Percentiles rank a stretch among this genome's conserved stretches.
Conservation (phyloP, 305 asterid genomes). For the Solanum chacoense region DNA sequence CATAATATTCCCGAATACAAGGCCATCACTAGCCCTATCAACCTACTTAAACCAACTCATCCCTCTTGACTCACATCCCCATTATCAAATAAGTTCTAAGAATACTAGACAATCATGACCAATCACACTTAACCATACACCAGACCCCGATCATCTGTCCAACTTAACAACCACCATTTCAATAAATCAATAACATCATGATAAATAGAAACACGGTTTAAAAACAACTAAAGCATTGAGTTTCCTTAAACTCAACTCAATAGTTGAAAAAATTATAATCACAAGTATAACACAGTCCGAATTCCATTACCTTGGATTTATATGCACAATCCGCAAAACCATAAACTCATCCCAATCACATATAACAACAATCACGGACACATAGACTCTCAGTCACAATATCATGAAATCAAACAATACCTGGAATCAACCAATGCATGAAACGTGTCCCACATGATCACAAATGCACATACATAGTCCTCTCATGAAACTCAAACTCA, state of each 20-base stretch:
- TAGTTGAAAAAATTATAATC: background rate
- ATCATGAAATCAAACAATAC: background rate
- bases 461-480: background rate
- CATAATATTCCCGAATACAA: background rate
- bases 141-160: background rate
- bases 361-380: background rate
- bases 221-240: background rate
- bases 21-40: background rate
- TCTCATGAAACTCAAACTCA: background rate
- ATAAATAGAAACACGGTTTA: background rate
- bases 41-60: background rate
- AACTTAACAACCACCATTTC: background rate
- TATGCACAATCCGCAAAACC: background rate
- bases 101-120: background rate
- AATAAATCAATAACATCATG: background rate
- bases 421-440: background rate
- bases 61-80: background rate
- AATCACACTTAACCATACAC: background rate
- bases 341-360: background rate
- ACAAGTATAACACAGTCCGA: background rate
- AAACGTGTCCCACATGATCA: background rate
- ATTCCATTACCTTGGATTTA: background rate
- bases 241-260: background rate
- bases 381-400: background rate
- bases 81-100: background rate